Evolutionary conservation across 257 asterid species (phyloP).

Genomic region (Petunia axillaris): DNA sequence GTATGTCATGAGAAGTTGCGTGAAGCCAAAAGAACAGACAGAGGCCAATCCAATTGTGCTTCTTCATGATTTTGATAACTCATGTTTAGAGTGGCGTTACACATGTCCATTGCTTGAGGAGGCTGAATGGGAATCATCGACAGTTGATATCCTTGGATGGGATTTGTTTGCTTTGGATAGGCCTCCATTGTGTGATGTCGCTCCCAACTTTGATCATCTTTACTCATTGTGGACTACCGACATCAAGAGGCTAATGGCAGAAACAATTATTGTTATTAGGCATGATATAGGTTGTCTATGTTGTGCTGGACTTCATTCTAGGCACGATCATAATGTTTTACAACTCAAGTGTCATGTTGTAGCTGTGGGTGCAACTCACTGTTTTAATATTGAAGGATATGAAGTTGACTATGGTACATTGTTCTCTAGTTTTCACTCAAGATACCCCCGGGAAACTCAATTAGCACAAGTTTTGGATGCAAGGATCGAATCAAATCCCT

Average conservation of each 20-base stretch:
- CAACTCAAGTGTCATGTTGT: neutral
- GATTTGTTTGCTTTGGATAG: constrained; percentile 80
- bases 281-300: no score
- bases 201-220: constrained; percentile 70
- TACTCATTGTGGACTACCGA: constrained; percentile 26
- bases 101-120: constrained; percentile 78
- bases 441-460: neutral
- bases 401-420: no score
- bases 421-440: neutral
- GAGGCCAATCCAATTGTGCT: constrained; percentile 75
- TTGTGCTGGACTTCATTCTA: no score
- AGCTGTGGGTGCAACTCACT: no score
- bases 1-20: constrained; percentile 83
- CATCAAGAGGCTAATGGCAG: no score
- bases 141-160: constrained; percentile 91
- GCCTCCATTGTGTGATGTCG: constrained; percentile 70
- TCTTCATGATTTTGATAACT: constrained; percentile 87
- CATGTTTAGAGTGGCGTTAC: constrained; percentile 88
- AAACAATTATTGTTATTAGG: no score
- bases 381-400: neutral
- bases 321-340: no score
- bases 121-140: constrained; percentile 75
- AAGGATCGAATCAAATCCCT: constrained; percentile 71
- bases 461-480: constrained; percentile 79
- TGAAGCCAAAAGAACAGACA: constrained; percentile 49